phyloP scores from a whole-genome alignment of 495 filamentous ascomycete genomes.

The Aspergillus indologenus region DNA sequence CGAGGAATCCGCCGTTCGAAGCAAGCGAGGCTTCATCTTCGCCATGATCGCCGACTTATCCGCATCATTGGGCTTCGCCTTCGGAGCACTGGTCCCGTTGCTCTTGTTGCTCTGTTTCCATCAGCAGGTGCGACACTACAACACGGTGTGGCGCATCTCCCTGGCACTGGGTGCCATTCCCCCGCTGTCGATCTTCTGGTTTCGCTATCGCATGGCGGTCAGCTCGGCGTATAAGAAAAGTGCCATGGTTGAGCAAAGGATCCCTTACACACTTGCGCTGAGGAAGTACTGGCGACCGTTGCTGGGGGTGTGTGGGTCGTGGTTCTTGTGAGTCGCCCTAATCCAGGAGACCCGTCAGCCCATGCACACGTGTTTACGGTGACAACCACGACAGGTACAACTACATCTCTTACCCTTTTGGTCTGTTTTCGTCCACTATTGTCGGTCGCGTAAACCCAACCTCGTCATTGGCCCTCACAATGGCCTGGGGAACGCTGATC shows the following conservation, averaged over 20 bases:
- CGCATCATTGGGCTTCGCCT: conserved; percentile 32
- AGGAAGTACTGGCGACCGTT: conserved; percentile 39
- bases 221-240: conserved; percentile 67
- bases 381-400: conserved; percentile 24
- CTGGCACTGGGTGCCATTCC: conserved; percentile 31
- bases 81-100: conserved; percentile 29
- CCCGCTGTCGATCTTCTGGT: conserved; percentile 38
- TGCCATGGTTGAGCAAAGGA: conserved; percentile 47
- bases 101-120: conserved; percentile 29
- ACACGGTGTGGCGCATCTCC: conserved; percentile 34
- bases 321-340: conserved; percentile 29
- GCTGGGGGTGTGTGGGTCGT: conserved; percentile 31
- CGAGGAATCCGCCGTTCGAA: conserved; percentile 27
- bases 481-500: conserved; percentile 77
- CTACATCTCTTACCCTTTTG: conserved; percentile 40
- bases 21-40: conserved; percentile 34
- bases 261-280: conserved; percentile 31
- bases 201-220: conserved; percentile 39
- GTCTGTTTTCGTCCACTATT: conserved; percentile 38
- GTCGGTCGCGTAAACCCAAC: conserved; percentile 37
- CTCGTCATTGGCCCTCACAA: conserved; percentile 50
- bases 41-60: conserved; percentile 37
- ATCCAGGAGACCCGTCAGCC: background rate
- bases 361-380: too few relatives aligned
- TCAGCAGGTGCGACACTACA: conserved; percentile 25